Percentiles rank a stretch among this genome's conserved stretches.
Evolutionary conservation across 345 rosid species (phyloP).

Genomic region (Aurinia saxatilis): DNA sequence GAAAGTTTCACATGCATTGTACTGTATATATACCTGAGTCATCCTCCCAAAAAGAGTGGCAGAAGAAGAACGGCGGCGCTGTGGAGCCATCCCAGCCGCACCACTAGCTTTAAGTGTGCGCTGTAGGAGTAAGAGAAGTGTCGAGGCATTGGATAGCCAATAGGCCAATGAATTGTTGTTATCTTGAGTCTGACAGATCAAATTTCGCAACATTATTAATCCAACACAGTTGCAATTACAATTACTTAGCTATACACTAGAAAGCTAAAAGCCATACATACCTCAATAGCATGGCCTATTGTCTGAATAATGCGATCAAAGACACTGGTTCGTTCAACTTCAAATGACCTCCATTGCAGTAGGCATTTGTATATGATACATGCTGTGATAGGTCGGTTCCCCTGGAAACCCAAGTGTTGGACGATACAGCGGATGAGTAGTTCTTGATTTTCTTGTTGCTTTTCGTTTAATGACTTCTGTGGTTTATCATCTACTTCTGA

Average conservation of each 20-base stretch:
- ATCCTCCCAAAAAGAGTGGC: constrained; percentile 91
- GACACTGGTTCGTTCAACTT: constrained; percentile 86
- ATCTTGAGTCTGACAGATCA: constrained; percentile 61
- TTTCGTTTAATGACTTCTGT: constrained; percentile 83
- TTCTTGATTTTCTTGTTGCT: constrained; percentile 95
- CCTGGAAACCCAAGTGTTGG: constrained; percentile 77
- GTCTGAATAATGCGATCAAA: constrained; percentile 93
- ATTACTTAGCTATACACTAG: not conserved
- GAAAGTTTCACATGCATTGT: not conserved
- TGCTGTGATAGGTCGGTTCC: constrained; percentile 79
- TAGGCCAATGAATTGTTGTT: constrained; percentile 80
- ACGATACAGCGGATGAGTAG: constrained; percentile 88
- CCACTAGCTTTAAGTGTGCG: constrained; percentile 91
- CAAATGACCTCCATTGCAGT: constrained; percentile 95
- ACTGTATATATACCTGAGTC: constrained; percentile 53
- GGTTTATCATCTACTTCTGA: constrained; percentile 75
- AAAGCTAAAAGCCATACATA: constrained; percentile 29
- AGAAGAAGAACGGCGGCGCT: constrained; percentile 89
- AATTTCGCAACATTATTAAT: not conserved
- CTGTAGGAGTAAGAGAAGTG: constrained; percentile 85
- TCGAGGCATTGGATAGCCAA: constrained; percentile 93
- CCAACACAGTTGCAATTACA: not conserved
- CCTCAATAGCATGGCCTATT: constrained; percentile 90
- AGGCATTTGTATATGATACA: constrained; percentile 92
- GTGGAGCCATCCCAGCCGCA: constrained; percentile 97